Evolutionary conservation across 495 filamentous ascomycete genomes (phyloP), one percentile per base, ranked within the genome.

Genomic region (Astrocystis sublimbata): DNA sequence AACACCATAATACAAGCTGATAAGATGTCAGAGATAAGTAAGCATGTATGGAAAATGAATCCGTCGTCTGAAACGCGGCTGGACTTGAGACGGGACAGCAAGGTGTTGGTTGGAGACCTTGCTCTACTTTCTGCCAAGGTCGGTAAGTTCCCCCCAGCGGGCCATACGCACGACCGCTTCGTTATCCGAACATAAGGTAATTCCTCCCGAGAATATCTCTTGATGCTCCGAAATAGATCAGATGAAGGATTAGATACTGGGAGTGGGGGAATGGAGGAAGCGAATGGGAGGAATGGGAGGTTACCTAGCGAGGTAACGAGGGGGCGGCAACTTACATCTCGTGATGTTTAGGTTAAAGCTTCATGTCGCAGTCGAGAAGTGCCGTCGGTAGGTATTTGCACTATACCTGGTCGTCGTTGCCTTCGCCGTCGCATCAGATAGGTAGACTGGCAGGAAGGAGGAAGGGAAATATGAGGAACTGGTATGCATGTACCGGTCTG

Each of bases 241-340:
- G 52, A 56, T 56, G 52, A 56, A 56, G 36, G 52, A 42, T 30
- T 15, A 19, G n/a, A n/a, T n/a, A n/a, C n/a, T n/a, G n/a, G n/a
- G n/a, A n/a, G n/a, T 26, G 13, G 13, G 47, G 53, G 53, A 30
- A 30, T 33, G 10, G 49, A 31, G 53, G 53, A 42, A 36, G 36
- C 9, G 53, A 36, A n/a, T n/a, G n/a, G n/a, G n/a, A 56, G 53
- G 23, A 38, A 30, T 5, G 24, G 53, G 35, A n/a, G 13, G 12
- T 26, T 6, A 21, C 19, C 15, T 23, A 36, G 8, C 1, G 33
- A 52, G 2, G 47, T 13, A 35, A 19, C 15, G 15, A 53, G 33
- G 51, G 24, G 33, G 51, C 31, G 33, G 51, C 30, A 54, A 38
- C 24, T 3, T 5, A 19, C 19, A 19, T 6, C 33, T 4, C 10